Conservation (phyloP, 2,329 filamentous ascomycete species). For the Fusarium burgessii region DNA sequence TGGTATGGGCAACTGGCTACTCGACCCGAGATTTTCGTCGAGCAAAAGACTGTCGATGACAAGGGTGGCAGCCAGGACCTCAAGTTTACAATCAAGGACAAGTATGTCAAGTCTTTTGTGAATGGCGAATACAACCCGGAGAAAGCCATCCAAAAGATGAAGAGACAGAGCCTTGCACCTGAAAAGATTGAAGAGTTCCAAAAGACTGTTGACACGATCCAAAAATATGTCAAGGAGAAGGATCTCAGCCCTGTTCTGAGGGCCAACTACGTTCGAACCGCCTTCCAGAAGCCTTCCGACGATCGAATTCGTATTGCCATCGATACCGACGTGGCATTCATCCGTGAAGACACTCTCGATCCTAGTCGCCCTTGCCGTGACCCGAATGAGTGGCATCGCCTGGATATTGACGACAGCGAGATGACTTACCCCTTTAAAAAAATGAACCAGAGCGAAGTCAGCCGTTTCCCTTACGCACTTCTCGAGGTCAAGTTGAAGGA, state of each 20-base stretch:
- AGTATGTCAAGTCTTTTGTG: slow-evolving; percentile 90
- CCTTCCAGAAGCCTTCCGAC: slow-evolving; percentile 95
- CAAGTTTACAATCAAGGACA: slow-evolving; percentile 89
- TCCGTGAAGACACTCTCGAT: slow-evolving; percentile 83
- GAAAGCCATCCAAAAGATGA: slow-evolving; percentile 89
- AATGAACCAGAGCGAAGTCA: slow-evolving; percentile 91
- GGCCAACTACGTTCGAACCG: slow-evolving; percentile 93
- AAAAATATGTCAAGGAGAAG: slow-evolving; percentile 81
- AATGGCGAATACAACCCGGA: slow-evolving; percentile 91
- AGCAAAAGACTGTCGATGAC: slow-evolving; percentile 87
- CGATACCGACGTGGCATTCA: slow-evolving; percentile 91
- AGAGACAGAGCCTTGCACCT: slow-evolving; percentile 76
- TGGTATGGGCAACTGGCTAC: slow-evolving; percentile 90
- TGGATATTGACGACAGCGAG: slow-evolving; percentile 84
- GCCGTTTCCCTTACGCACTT: slow-evolving; percentile 88
- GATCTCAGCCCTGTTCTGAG: slow-evolving; percentile 86
- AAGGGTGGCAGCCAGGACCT: slow-evolving; percentile 83
- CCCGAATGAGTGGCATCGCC: slow-evolving; percentile 88
- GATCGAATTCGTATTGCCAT: slow-evolving; percentile 91
- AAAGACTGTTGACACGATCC: slow-evolving; percentile 79
- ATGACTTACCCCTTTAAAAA: slow-evolving; percentile 90
- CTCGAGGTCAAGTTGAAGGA: slow-evolving; percentile 92
- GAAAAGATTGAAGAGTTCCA: slow-evolving; percentile 77
- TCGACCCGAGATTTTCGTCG: slow-evolving; percentile 83
- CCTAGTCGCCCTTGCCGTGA: slow-evolving; percentile 87